phyloP scores from a whole-genome alignment of 805 yeast genomes.

The Candida krabiensis region DNA sequence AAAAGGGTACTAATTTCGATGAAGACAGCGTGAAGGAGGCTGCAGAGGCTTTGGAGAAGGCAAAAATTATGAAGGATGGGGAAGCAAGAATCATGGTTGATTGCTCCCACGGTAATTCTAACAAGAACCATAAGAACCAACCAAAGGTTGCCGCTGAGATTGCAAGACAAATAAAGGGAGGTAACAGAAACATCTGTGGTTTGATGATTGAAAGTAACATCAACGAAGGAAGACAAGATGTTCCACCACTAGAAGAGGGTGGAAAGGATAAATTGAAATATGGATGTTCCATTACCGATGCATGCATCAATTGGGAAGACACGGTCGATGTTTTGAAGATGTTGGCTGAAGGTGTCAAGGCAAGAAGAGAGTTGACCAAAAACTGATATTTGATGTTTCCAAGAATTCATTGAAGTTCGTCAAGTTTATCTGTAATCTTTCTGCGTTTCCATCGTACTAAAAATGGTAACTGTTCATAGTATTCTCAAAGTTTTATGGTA shows the following conservation, averaged over 20 bases:
- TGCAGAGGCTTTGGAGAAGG: conserved; percentile 54
- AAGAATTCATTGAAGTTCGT: no score
- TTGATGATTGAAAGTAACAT: conserved; percentile 96
- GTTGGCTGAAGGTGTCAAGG: conserved; percentile 77
- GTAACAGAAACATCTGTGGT: conserved; percentile 80
- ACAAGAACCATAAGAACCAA: conserved; percentile 88
- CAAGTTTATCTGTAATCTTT: no score
- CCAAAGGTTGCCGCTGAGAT: conserved; percentile 81
- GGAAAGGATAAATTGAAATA: conserved; percentile 78
- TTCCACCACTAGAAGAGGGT: conserved; percentile 63
- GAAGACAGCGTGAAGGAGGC: conserved; percentile 69
- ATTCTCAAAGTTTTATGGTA: no score
- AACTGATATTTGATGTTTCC: no score
- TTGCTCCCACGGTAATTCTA: conserved; percentile 96
- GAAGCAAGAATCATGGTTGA: conserved; percentile 86
- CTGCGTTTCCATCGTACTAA: no score
- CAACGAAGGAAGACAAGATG: conserved; percentile 90
- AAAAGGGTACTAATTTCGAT: conserved; percentile 87
- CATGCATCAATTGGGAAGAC: conserved; percentile 88
- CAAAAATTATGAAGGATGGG: conserved; percentile 36
- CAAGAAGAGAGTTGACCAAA: conserved; percentile 78
- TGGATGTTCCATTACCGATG: conserved; percentile 97
- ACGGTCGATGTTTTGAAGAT: conserved; percentile 71
- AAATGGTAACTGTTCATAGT: no score
- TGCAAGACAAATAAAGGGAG: conserved; percentile 74